A percentile compares a stretch with the other conserved stretches of the same genome.
Conservation (phyloP, 176 grass and related monocot species). For the Cocos nucifera region DNA sequence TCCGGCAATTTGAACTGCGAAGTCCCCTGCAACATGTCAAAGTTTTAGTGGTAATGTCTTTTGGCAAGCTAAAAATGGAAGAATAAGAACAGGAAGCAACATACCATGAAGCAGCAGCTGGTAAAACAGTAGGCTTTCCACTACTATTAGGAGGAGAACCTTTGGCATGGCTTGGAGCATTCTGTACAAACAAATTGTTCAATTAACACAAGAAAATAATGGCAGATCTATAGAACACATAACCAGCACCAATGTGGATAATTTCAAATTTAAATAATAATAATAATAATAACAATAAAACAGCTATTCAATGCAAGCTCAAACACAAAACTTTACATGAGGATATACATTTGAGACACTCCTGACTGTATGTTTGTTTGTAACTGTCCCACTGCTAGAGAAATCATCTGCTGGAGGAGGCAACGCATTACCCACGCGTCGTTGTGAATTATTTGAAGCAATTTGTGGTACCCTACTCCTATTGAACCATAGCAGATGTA, state of each 20-base stretch:
- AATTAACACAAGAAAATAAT: constrained; percentile 22
- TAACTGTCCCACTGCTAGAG: constrained; percentile 40
- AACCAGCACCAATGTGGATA: constrained; percentile 3
- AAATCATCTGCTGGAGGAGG: constrained; percentile 80
- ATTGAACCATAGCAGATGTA: constrained; percentile 21
- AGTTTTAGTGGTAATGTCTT: constrained; percentile 23
- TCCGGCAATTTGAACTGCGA: constrained; percentile 42
- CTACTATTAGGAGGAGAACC: constrained; percentile 63
- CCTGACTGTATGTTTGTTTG: constrained; percentile 48
- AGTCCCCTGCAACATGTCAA: constrained; percentile 45
- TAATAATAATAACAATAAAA: too few relatives aligned
- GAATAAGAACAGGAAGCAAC: constrained; percentile 5
- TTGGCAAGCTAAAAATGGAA: neutral
- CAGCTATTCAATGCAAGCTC: neutral
- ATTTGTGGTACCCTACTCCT: constrained; percentile 95
- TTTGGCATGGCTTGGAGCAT: constrained; percentile 47
- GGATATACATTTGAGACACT: constrained; percentile 54
- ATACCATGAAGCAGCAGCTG: constrained; percentile 80
- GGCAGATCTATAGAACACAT: constrained; percentile 15
- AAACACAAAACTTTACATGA: neutral
- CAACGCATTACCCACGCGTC: constrained; percentile 59
- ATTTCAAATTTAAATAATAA: neutral
- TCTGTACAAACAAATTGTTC: constrained; percentile 30
- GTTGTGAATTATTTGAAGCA: constrained; percentile 59
- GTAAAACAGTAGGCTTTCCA: constrained; percentile 58